A percentile compares a stretch with the other conserved stretches of the same genome.
Evolutionary conservation across 129 eudicot species (phyloP).

Genomic region (Cynara cardunculus): DNA sequence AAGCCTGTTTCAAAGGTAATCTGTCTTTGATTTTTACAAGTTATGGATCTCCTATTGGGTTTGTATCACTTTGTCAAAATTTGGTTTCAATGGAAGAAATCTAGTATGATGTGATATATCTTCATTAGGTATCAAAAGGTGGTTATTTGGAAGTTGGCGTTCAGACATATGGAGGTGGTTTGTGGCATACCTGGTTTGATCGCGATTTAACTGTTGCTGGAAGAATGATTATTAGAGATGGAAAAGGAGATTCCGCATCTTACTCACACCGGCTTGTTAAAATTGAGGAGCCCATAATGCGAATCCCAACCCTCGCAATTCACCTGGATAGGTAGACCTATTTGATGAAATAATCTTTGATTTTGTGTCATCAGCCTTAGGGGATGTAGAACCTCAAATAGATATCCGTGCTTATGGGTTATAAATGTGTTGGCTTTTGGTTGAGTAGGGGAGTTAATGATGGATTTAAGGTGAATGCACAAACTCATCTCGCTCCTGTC

Average conservation of each 20-base stretch:
- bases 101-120: constrained; percentile 4
- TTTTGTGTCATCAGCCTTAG: neutral
- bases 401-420: neutral
- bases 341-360: neutral
- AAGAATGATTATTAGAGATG: constrained; percentile 69
- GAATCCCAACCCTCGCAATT: constrained; percentile 94
- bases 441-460: constrained; percentile 70
- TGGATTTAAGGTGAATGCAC: constrained; percentile 91
- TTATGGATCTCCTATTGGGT: neutral
- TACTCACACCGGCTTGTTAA: constrained; percentile 80
- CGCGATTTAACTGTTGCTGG: constrained; percentile 94
- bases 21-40: neutral
- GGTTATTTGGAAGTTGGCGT: constrained; percentile 92
- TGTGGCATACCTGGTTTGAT: constrained; percentile 99
- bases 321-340: constrained; percentile 54
- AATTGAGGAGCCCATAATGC: constrained; percentile 82
- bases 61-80: neutral
- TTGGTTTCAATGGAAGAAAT: neutral
- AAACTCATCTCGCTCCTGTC: constrained; percentile 85
- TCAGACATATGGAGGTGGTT: constrained; percentile 92
- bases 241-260: constrained; percentile 56
- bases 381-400: neutral
- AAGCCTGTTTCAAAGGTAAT: constrained; percentile 89
- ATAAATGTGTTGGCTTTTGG: constrained; percentile 1
- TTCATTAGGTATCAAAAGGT: constrained; percentile 59